phyloP scores from a whole-genome alignment of 2,329 filamentous ascomycete genomes.

The Zymoseptoria pseudotritici region DNA sequence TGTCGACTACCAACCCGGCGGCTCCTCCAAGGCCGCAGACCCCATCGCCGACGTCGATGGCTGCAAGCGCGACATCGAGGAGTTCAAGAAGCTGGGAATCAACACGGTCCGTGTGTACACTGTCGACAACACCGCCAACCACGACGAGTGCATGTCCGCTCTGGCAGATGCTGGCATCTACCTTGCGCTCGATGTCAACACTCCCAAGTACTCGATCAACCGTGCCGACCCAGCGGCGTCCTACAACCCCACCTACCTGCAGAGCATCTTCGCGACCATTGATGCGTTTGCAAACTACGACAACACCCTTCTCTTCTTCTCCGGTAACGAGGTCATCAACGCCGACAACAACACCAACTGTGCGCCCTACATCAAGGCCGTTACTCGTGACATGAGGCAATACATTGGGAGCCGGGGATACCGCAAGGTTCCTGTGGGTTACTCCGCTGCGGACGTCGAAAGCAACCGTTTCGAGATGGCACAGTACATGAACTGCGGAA shows the following conservation, averaged over 20 bases:
- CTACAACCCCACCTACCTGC: constrained; percentile 82
- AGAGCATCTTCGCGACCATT: constrained; percentile 79
- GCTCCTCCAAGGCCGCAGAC: constrained; percentile 57
- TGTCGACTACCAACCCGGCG: constrained; percentile 50
- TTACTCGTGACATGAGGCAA: constrained; percentile 72
- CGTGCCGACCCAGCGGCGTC: constrained; percentile 63
- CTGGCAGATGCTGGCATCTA: constrained; percentile 84
- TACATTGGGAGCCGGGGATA: constrained; percentile 66
- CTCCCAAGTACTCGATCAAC: constrained; percentile 82
- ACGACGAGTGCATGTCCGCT: constrained; percentile 77
- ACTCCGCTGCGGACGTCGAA: constrained; percentile 78
- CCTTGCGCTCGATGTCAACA: constrained; percentile 86
- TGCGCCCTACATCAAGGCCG: constrained; percentile 63
- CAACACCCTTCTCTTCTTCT: constrained; percentile 83
- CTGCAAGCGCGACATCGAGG: constrained; percentile 71
- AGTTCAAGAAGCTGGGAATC: constrained; percentile 79
- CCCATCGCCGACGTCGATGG: constrained; percentile 63
- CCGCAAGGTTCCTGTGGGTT: constrained; percentile 67
- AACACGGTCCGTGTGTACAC: constrained; percentile 92
- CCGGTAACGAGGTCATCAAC: constrained; percentile 66
- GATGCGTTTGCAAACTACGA: constrained; percentile 74
- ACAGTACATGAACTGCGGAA: constrained; percentile 87
- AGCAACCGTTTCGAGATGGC: constrained; percentile 82
- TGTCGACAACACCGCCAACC: constrained; percentile 74
- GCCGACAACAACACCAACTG: constrained; percentile 53